These are phyloP conservation scores for Petunia axillaris DNA, from an alignment of 257 asterid genomes.

Conservation along the genomic window DNA sequence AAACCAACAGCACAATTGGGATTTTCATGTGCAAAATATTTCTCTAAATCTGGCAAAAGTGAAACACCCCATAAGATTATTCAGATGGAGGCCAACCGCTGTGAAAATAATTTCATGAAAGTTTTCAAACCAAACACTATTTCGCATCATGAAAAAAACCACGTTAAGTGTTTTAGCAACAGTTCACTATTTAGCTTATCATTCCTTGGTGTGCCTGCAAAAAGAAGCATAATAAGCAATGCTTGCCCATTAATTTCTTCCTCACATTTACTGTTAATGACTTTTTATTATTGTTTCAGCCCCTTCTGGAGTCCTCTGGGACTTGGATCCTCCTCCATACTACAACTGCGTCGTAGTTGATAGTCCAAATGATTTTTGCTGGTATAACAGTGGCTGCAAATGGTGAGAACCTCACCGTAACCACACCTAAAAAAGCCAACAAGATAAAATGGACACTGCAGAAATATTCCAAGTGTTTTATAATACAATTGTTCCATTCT, in stretches of 20 bases:
- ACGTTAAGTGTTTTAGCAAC: background rate
- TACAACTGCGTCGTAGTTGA: background rate
- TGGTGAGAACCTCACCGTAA: background rate
- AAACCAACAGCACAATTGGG: too few species aligned
- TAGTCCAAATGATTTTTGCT: background rate
- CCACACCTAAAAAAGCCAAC: background rate
- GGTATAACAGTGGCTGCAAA: conserved; percentile 1
- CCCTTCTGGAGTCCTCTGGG: background rate
- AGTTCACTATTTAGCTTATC: background rate
- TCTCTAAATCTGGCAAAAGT: too few species aligned
- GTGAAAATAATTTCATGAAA: too few species aligned
- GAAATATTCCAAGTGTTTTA: background rate
- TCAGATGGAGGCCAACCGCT: too few species aligned
- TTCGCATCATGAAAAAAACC: too few species aligned
- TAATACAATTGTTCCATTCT: background rate
- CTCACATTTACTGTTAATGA: background rate
- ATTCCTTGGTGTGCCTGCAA: background rate
- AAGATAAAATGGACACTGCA: background rate
- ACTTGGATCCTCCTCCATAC: background rate
- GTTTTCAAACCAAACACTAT: too few species aligned
- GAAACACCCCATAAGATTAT: too few species aligned
- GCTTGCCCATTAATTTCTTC: background rate
- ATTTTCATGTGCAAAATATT: too few species aligned
- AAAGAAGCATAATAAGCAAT: background rate
- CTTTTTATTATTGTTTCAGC: background rate